Evolutionary conservation across 2,329 filamentous ascomycete species (phyloP).

Genomic region (Ascochyta clinopodiicola): DNA sequence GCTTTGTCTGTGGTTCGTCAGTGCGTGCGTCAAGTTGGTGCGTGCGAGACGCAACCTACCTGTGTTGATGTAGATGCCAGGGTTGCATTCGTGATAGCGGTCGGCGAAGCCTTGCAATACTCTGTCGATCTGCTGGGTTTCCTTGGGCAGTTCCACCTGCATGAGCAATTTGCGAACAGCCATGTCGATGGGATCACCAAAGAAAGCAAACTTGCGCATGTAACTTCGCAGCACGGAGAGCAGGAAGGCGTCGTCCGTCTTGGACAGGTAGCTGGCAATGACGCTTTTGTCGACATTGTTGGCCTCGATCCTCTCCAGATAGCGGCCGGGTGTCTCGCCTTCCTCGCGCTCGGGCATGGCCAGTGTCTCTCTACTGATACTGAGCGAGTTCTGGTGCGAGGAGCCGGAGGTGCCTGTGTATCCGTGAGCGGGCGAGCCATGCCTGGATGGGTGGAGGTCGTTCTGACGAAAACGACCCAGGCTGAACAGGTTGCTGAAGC

Average conservation of each 20-base stretch:
- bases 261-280: constrained; percentile 85
- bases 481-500: constrained; percentile 87
- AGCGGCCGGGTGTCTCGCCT: constrained; percentile 88
- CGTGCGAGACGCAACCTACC: constrained; percentile 49
- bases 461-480: constrained; percentile 80
- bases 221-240: constrained; percentile 87
- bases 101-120: constrained; percentile 94
- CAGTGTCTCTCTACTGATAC: constrained; percentile 72
- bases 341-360: constrained; percentile 80
- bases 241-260: constrained; percentile 83
- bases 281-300: constrained; percentile 77
- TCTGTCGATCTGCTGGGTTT: constrained; percentile 97
- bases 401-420: constrained; percentile 72
- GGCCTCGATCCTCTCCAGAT: constrained; percentile 82
- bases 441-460: constrained; percentile 66
- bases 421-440: constrained; percentile 65
- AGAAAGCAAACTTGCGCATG: constrained; percentile 94
- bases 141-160: constrained; percentile 94
- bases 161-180: constrained; percentile 92
- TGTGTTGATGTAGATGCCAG: constrained; percentile 86
- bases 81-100: constrained; percentile 97
- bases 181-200: constrained; percentile 98
- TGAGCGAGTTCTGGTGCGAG: constrained; percentile 85
- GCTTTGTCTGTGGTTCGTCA: constrained; percentile 71
- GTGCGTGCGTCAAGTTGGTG: neutral